Evolutionary conservation across 768 basidiomycete species (phyloP), one percentile per base, ranked within the genome.

Genomic region (Lactarius trivialis): DNA sequence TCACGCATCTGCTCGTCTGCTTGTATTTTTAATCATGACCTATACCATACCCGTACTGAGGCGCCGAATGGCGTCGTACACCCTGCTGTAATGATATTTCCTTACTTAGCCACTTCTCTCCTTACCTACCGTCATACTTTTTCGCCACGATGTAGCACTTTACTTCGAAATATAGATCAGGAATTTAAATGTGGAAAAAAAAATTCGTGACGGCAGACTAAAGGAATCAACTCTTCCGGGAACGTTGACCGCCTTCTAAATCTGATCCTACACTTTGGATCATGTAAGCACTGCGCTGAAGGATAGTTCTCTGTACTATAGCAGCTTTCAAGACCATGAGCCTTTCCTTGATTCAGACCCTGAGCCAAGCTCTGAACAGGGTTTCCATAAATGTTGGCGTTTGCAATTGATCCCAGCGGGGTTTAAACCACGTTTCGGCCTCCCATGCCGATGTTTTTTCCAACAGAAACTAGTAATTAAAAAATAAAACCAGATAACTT

Each of bases 21-120:
- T 11, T 63, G 62, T 59, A 59, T 59, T 55, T 63, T 55, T 63
- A 63, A 48, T 15, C 21, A 12, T 14, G 15, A 7, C 12, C 45
- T 17, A n/a, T 21, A 4, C 45, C 60, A 63, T 59, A 63, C 58
- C 57, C 56, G 26, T 19, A 37, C 15, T 52, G 17, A 21, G 51
- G 28, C 30, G 30, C 33, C 33, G 24, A 36, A 36, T 7, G 33
- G 32, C 24, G 39, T 41, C n/a, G 21, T 24, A 21, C 33, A 8
- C 2, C 52, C 24, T 45, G 2, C 26, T 62, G 61, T 58, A 62
- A 62, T 33, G 24, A 57, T 62, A 57, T 45, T 52, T 32, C 24
- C 1, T 53, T 51, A 58, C n/a, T 37, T 45, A 32, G 24, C 52
- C 30, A 17, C 28, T 21, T 53, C 12, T 7, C 1, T 7, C 26